These are phyloP conservation scores for Debaryomyces maramus DNA, from an alignment of 805 yeast genomes.

Conservation along the genomic window DNA sequence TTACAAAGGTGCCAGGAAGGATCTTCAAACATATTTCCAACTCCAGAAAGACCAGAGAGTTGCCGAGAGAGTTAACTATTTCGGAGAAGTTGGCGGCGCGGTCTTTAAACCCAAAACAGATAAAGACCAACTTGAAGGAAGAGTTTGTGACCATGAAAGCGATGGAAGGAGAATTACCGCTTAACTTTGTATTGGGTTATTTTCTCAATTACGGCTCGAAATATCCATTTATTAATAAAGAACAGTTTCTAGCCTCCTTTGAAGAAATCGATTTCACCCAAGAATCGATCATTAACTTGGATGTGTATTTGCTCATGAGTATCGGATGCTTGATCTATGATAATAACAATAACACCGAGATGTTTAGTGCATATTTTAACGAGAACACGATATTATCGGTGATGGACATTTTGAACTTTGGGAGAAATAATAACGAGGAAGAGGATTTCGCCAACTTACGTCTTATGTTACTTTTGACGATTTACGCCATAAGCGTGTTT, in stretches of 20 bases:
- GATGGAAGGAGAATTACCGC: constrained; percentile 28
- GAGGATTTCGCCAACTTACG: constrained; percentile 29
- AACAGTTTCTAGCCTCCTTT: constrained; percentile 20
- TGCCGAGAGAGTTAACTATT: constrained; percentile 7
- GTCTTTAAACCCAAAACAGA: neutral
- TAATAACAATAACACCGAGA: constrained; percentile 18
- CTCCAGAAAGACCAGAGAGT: neutral
- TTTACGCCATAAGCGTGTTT: constrained; percentile 30
- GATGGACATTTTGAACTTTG: constrained; percentile 34
- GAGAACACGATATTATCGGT: constrained; percentile 32
- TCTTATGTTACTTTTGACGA: constrained; percentile 31
- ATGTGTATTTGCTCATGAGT: constrained; percentile 37
- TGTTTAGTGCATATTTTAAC: constrained; percentile 31
- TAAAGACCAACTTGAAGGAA: constrained; percentile 17
- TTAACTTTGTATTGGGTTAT: constrained; percentile 32
- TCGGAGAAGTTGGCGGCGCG: constrained; percentile 1
- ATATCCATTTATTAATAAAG: constrained; percentile 36
- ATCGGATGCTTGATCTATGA: constrained; percentile 41
- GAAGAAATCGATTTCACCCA: constrained; percentile 28
- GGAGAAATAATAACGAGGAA: constrained; percentile 17
- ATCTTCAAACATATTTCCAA: neutral
- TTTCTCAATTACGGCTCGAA: constrained; percentile 37
- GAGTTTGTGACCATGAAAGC: constrained; percentile 39
- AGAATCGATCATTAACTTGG: constrained; percentile 39
- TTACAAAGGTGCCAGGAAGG: neutral